A percentile compares a stretch with the other conserved stretches of the same genome.
These are phyloP conservation scores for Penicillium verhagenii DNA, from an alignment of 495 filamentous ascomycete species.

Conservation along the genomic window DNA sequence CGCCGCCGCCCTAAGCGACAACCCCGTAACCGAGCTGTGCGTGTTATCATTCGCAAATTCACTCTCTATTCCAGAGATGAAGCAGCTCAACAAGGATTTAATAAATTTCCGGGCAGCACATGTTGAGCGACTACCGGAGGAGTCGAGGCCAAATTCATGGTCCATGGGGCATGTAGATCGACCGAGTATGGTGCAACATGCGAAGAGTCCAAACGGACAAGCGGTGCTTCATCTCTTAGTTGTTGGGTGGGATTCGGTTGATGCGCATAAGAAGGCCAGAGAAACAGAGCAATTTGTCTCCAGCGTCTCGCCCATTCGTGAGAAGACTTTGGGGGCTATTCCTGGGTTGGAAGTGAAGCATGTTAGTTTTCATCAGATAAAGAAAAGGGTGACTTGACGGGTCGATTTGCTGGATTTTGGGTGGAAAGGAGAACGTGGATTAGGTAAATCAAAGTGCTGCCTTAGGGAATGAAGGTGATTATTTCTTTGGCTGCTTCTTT, in stretches of 20 bases:
- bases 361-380: conserved; percentile 40
- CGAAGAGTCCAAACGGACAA: conserved; percentile 33
- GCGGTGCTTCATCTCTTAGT: conserved; percentile 38
- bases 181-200: conserved; percentile 38
- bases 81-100: conserved; percentile 25
- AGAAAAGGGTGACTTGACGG: neutral
- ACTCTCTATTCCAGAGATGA: conserved; percentile 21
- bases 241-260: conserved; percentile 55
- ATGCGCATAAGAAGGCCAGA: conserved; percentile 49
- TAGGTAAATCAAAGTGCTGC: neutral
- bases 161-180: conserved; percentile 43
- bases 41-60: conserved; percentile 31
- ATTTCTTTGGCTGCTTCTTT: neutral
- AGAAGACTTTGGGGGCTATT: conserved; percentile 33
- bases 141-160: conserved; percentile 39
- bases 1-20: conserved; percentile 33
- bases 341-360: conserved; percentile 44
- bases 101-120: conserved; percentile 36
- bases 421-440: neutral
- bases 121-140: conserved; percentile 30
- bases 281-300: conserved; percentile 45
- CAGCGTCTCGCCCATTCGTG: conserved; percentile 37
- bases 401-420: neutral
- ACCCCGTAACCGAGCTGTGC: conserved; percentile 43
- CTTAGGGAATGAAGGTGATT: neutral